Base-by-base conservation (phyloP, 208 protist species). In the Angomonas ambiguus region DNA sequence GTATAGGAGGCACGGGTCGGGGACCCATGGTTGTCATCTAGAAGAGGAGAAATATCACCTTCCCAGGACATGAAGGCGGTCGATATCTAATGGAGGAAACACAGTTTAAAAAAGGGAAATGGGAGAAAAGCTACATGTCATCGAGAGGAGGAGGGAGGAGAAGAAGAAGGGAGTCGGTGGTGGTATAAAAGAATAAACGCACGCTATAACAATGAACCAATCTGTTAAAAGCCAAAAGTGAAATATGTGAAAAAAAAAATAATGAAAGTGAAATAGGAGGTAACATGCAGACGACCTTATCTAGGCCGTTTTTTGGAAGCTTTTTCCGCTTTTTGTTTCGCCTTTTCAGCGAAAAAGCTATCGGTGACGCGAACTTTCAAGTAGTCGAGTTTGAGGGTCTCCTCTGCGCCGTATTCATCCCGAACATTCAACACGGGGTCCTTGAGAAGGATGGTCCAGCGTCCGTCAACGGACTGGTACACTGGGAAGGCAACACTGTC, bases 381-480 rank as follows among this genome's bases (percentile, higher is more conserved):
- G 56, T 91, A 93, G 59, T 93, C 87, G 1, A 93, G 76, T 27
- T 80, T 56, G 32, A 96, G 73, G 34, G 74, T 77, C 69, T 91
- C 80, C 27, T 75, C 74, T 22, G 48, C 67, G 24, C 87, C 87
- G 22, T 71, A 73, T 53, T 80, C 80, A 56, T 92, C 83, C 0
- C 75, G 80, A 31, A 95, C 76, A 28, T 79, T 69, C 11, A 95
- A 67, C 13, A 71, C 79, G 10, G 90, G 85, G 45, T 89, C 74
- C 73, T 91, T 90, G 31, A 96, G 76, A 32, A 96, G 70, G 62
- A 96, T 77, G 5, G 87, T 93, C 87, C 90, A 96, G 65, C 89
- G 38, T 3, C 82, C 85, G 63, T 92, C 83, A 13, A 80, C 64
- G 25, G 62, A 68, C 49, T 86, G 87, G 41, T 91, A 92, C 13